Evolutionary conservation across 805 yeast species (phyloP).

Genomic region (Nakazawaea ishiwadae): DNA sequence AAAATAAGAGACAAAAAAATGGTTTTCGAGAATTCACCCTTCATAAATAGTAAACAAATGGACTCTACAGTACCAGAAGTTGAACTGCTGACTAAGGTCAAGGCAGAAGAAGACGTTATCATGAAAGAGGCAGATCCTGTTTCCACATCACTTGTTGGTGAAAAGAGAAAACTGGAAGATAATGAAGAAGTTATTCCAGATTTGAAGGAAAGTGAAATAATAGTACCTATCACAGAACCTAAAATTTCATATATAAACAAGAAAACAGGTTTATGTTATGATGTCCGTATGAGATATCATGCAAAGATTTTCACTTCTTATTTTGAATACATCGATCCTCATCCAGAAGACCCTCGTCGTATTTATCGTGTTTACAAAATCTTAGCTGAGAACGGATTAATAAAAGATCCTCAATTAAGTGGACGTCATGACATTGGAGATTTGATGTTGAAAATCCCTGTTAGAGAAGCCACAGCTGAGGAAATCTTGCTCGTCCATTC

Average conservation of each 20-base stretch:
- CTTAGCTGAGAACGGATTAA: slow-evolving; percentile 89
- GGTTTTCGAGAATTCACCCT: neutral
- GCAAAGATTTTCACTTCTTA: slow-evolving; percentile 91
- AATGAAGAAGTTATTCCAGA: slow-evolving; percentile 27
- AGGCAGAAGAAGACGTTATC: slow-evolving; percentile 6
- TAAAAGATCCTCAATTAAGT: slow-evolving; percentile 70
- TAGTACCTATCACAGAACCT: slow-evolving; percentile 60
- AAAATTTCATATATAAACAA: slow-evolving; percentile 66
- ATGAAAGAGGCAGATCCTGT: slow-evolving; percentile 2
- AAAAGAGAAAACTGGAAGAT: slow-evolving; percentile 7
- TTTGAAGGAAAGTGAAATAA: slow-evolving; percentile 29
- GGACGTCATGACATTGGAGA: slow-evolving; percentile 77
- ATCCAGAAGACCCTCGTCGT: slow-evolving; percentile 97
- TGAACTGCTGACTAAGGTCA: slow-evolving; percentile 2
- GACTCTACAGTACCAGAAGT: neutral
- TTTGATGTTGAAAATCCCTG: slow-evolving; percentile 83
- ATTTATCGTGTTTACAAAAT: slow-evolving; percentile 91
- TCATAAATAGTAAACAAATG: neutral
- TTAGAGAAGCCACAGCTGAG: slow-evolving; percentile 81
- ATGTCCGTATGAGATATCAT: slow-evolving; percentile 96
- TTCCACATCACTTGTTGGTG: too few relatives aligned
- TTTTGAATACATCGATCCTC: slow-evolving; percentile 94
- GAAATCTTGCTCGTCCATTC: slow-evolving; percentile 88
- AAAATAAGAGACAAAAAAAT: neutral
- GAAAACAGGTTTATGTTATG: slow-evolving; percentile 93